Percentiles rank a stretch among this genome's conserved stretches.
Evolutionary conservation across 2,329 filamentous ascomycete species (phyloP).

Genomic region (Aureobasidium sp.): DNA sequence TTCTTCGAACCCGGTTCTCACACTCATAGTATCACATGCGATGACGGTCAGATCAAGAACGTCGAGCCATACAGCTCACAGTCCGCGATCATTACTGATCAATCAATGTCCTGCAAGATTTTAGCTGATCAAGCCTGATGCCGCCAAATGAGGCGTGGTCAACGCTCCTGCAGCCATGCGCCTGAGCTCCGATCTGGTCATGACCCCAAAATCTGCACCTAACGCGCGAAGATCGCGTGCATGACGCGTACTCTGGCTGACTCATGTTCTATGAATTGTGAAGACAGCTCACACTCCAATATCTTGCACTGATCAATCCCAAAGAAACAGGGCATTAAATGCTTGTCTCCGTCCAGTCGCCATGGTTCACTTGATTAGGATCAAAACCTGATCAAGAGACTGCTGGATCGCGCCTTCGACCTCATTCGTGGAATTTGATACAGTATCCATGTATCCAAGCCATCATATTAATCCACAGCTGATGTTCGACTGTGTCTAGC

Average conservation of each 20-base stretch:
- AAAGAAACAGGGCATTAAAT: neutral
- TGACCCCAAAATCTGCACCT: constrained; percentile 2
- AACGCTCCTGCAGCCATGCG: constrained; percentile 14
- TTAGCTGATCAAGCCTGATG: neutral
- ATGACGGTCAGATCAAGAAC: neutral
- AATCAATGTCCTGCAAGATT: neutral
- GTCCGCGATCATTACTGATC: neutral
- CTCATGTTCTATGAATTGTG: neutral
- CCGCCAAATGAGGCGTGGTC: neutral
- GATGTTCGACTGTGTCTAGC: neutral
- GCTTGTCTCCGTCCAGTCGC: neutral
- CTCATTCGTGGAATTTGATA: neutral
- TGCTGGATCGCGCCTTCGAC: no score
- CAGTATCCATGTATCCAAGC: neutral
- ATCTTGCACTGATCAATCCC: neutral
- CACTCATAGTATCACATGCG: neutral
- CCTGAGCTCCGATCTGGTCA: constrained; percentile 5
- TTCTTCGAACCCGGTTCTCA: neutral
- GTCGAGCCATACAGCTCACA: no score
- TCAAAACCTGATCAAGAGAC: neutral
- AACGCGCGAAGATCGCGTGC: constrained; percentile 13
- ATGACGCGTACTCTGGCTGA: constrained; percentile 14
- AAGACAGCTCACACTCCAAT: neutral
- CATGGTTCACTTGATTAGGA: neutral
- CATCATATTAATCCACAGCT: neutral